Percentiles rank a stretch among this genome's conserved stretches.
Evolutionary conservation across 225 moss, liverwort and hornwort genomes (phyloP).

Genomic region (Anthoceros angustus): DNA sequence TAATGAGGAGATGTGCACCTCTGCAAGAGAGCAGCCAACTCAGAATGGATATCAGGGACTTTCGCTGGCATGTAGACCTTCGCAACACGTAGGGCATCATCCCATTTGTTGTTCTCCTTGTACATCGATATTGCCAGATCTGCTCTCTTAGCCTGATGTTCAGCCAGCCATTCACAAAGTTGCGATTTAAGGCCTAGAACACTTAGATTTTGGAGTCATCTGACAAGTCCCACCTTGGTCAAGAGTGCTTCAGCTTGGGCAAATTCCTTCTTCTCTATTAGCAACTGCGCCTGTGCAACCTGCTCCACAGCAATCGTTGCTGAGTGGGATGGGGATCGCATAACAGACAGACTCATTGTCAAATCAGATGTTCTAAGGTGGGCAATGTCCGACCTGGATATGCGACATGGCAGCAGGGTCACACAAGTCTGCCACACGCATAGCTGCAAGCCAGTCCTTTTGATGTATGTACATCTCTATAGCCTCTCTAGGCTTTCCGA

Average conservation of each 20-base stretch:
- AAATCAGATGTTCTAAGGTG: neutral
- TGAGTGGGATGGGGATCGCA: neutral
- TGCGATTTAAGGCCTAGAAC: neutral
- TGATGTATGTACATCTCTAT: slow-evolving; percentile 96
- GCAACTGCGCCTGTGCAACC: slow-evolving; percentile 60
- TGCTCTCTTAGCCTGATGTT: slow-evolving; percentile 60
- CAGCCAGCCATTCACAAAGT: neutral
- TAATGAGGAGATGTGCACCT: slow-evolving; percentile 22
- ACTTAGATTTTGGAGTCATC: neutral
- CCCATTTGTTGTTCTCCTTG: slow-evolving; percentile 64
- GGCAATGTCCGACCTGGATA: slow-evolving; percentile 20
- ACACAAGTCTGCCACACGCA: slow-evolving; percentile 77
- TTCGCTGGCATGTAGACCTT: slow-evolving; percentile 52
- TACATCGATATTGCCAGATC: slow-evolving; percentile 80
- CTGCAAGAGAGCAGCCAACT: slow-evolving; percentile 49
- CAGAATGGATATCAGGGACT: slow-evolving; percentile 44
- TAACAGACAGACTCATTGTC: neutral
- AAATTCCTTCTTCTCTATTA: slow-evolving; percentile 38
- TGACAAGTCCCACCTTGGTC: slow-evolving; percentile 33
- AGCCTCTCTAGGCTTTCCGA: slow-evolving; percentile 73
- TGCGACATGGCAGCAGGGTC: slow-evolving; percentile 53
- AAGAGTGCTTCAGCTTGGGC: slow-evolving; percentile 53
- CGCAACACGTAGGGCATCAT: slow-evolving; percentile 67
- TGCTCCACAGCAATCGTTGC: slow-evolving; percentile 15
- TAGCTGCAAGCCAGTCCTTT: slow-evolving; percentile 54